Conservation (phyloP, 106 monocot genomes). For the Xerophyta viscosa region DNA sequence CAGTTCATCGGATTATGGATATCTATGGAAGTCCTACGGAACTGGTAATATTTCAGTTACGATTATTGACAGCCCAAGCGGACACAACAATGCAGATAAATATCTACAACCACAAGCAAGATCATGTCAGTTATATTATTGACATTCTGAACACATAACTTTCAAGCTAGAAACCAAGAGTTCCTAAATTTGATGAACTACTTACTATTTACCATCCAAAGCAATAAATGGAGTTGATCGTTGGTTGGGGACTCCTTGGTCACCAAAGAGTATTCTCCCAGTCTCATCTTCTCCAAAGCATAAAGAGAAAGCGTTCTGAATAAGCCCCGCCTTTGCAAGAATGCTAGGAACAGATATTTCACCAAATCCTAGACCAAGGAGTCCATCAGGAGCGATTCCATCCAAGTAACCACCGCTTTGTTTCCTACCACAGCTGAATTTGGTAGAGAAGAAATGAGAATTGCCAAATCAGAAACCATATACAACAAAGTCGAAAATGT, state of each 20-base stretch:
- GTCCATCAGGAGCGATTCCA: constrained; percentile 97
- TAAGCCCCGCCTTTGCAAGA: constrained; percentile 71
- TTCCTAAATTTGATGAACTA: background rate
- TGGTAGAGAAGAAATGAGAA: background rate
- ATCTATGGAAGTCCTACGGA: too few relatives aligned
- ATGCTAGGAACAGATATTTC: constrained; percentile 82
- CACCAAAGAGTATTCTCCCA: constrained; percentile 81
- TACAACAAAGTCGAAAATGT: background rate
- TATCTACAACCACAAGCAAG: too few relatives aligned
- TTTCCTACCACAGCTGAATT: constrained; percentile 73
- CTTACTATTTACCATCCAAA: constrained; percentile 77
- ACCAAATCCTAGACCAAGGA: constrained; percentile 87
- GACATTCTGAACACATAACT: too few relatives aligned
- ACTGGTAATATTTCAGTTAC: too few relatives aligned
- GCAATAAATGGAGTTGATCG: constrained; percentile 73
- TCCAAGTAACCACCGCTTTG: constrained; percentile 92
- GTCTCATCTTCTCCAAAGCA: constrained; percentile 82
- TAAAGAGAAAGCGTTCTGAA: constrained; percentile 82
- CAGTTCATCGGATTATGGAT: too few relatives aligned
- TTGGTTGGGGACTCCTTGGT: constrained; percentile 54
- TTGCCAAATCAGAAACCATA: background rate
- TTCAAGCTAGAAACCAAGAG: background rate
- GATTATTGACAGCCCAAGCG: too few relatives aligned
- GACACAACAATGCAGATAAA: too few relatives aligned
- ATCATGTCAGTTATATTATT: too few relatives aligned